Percentiles rank a stretch among this genome's conserved stretches.
Evolutionary conservation across 768 basidiomycete species (phyloP).

Genomic region (Mycena rosella): DNA sequence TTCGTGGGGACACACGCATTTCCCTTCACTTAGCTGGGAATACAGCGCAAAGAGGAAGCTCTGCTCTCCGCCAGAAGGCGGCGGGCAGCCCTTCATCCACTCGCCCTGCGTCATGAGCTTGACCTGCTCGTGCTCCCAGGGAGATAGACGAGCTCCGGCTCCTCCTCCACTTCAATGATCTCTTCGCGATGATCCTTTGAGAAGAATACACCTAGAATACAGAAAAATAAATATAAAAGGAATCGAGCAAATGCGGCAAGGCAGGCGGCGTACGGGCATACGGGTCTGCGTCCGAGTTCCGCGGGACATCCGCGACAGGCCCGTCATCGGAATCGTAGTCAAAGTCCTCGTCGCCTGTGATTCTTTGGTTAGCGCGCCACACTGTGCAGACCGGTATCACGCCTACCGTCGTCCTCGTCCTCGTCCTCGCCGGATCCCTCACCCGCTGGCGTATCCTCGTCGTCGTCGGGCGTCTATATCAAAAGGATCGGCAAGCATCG

Average conservation of each 20-base stretch:
- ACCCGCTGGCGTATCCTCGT: constrained; percentile 63
- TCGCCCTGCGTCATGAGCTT: constrained; percentile 88
- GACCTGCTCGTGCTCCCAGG: constrained; percentile 58
- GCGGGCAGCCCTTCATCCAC: constrained; percentile 97
- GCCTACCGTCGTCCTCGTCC: constrained; percentile 64
- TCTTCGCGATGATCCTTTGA: constrained; percentile 94
- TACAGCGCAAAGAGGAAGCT: constrained; percentile 89
- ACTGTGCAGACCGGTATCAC: constrained; percentile 55
- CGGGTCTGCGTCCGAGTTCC: constrained; percentile 79
- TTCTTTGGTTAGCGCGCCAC: constrained; percentile 2
- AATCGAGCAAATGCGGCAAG: constrained; percentile 1
- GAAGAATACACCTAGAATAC: constrained; percentile 84
- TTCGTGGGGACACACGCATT: constrained; percentile 78
- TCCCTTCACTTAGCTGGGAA: constrained; percentile 73
- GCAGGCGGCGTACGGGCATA: constrained; percentile 74
- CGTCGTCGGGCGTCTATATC: constrained; percentile 71
- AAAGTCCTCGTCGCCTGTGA: constrained; percentile 63
- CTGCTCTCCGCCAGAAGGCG: constrained; percentile 86
- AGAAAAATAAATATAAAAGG: constrained; percentile 20
- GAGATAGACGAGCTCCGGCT: constrained; percentile 66
- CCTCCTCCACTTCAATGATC: constrained; percentile 92
- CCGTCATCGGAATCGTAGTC: constrained; percentile 91
- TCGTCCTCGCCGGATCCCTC: constrained; percentile 63
- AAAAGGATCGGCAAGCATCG: constrained; percentile 22
- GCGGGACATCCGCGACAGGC: constrained; percentile 53